Evolutionary conservation across 1,284 basidiomycete genomes (phyloP), one percentile per base, ranked within the genome.

Genomic region (Trichosporon sp.): DNA sequence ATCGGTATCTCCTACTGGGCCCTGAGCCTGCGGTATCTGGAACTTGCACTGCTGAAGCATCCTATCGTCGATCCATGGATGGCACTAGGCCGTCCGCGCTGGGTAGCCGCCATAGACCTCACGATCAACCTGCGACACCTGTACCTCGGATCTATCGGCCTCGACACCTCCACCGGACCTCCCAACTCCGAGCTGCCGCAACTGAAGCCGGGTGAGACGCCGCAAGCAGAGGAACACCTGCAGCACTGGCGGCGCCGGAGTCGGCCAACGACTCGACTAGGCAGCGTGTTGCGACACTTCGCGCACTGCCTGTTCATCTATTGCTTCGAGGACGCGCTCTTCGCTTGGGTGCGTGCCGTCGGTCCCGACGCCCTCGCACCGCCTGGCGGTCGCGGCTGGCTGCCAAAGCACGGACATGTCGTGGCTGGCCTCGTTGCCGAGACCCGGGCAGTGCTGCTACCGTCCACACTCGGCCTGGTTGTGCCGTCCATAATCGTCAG

Each of bases 81-180:
- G 32, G 58, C 59, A 10, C 64, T 60, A 27, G 14, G 63, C 36
- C 65, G 73, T 13, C 44, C 61, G 32, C 63, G 62, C 16, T 49
- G 71, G 1, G 32, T 72, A 0, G 59, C 69, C 5, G 73, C 72
- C 0, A 59, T 74, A 4, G 74, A 76, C 60, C 56, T 75, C 11
- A 65, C 63, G 9, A 56, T 69, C 49, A 75, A 77, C 63, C 64
- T 70, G 0, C 69, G 77, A 11, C 69, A 71, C 70, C 65, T 78
- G 11, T 75, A 69, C 11, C 62, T 78, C 10, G 71, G 71, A 10
- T 56, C 54, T 16, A 65, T 73, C 0, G 69, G 70, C 23, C 49
- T 71, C 16, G 69, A 71, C 56, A 40, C 58, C 4, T 57, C 14
- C 1, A 3, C 37, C 8, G 64, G 64, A 1, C 58, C 36, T 14